phyloP scores from a whole-genome alignment of 2,329 filamentous ascomycete genomes.

The Xylariales sp. region DNA sequence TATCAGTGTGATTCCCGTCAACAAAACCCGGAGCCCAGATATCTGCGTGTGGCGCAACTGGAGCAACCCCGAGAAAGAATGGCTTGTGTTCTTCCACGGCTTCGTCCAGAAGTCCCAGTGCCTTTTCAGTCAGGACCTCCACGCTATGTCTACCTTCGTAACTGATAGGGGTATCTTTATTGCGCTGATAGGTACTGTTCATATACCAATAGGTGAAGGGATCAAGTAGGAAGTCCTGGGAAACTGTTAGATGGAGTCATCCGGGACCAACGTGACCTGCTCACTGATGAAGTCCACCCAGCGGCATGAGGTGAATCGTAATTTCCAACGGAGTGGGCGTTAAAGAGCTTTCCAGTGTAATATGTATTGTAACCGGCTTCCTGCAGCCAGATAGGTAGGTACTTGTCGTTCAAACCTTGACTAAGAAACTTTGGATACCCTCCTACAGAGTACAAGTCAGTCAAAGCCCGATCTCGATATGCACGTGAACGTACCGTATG shows the following conservation, averaged over 20 bases:
- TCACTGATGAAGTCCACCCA: slow-evolving; percentile 51
- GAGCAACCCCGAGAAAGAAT: slow-evolving; percentile 57
- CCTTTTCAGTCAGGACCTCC: slow-evolving; percentile 49
- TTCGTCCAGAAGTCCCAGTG: slow-evolving; percentile 48
- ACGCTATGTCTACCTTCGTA: slow-evolving; percentile 51
- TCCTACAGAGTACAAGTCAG: slow-evolving; percentile 25
- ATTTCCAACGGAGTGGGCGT: slow-evolving; percentile 55
- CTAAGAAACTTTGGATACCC: slow-evolving; percentile 63
- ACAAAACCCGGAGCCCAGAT: slow-evolving; percentile 19
- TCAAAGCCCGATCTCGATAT: slow-evolving; percentile 44
- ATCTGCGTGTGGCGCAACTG: slow-evolving; percentile 54
- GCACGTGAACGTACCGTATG: slow-evolving; percentile 47
- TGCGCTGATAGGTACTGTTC: slow-evolving; percentile 55
- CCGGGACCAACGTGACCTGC: too few species aligned
- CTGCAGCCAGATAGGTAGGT: slow-evolving; percentile 66
- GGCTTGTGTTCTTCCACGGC: slow-evolving; percentile 44
- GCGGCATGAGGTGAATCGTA: slow-evolving; percentile 53
- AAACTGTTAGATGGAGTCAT: too few species aligned
- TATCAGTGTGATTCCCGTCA: slow-evolving; percentile 11
- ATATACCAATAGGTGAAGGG: slow-evolving; percentile 61
- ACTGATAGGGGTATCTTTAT: slow-evolving; percentile 48
- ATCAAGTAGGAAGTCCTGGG: slow-evolving; percentile 44
- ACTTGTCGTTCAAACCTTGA: slow-evolving; percentile 61
- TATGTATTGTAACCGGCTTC: slow-evolving; percentile 64
- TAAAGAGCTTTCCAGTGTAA: slow-evolving; percentile 69